These are phyloP conservation scores for Talaromyces wortmannii DNA, from an alignment of 495 filamentous ascomycete species.

Conservation along the genomic window DNA sequence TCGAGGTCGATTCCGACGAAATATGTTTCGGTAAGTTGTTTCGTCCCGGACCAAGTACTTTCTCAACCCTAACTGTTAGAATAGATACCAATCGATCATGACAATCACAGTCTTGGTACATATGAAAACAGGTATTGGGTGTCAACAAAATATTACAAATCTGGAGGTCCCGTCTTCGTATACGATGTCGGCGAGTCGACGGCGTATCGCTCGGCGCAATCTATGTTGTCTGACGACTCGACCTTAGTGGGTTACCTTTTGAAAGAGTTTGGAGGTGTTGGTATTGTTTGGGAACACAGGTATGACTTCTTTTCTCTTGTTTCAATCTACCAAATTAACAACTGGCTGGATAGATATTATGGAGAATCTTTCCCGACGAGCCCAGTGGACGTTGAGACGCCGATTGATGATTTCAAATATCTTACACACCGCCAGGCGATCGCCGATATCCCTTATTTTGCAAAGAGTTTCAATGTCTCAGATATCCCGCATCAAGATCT, in stretches of 20 bases:
- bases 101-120: conserved; percentile 27
- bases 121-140: conserved; percentile 54
- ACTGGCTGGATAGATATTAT: conserved; percentile 33
- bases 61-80: conserved; percentile 5
- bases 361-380: conserved; percentile 42
- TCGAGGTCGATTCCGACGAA: conserved; percentile 9
- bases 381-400: conserved; percentile 32
- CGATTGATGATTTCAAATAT: conserved; percentile 40
- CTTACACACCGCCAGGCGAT: conserved; percentile 45
- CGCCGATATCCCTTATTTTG: conserved; percentile 46
- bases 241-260: conserved; percentile 28
- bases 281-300: conserved; percentile 55
- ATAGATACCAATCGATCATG: conserved; percentile 42
- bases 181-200: conserved; percentile 44
- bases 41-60: neutral
- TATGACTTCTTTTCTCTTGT: conserved; percentile 11
- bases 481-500: conserved; percentile 28
- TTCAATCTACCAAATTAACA: neutral
- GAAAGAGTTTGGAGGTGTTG: conserved; percentile 41
- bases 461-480: conserved; percentile 35
- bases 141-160: conserved; percentile 34
- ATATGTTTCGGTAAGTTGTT: conserved; percentile 17
- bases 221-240: conserved; percentile 26
- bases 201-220: conserved; percentile 18
- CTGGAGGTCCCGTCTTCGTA: conserved; percentile 47